Conservation (phyloP, 1,284 basidiomycete genomes). For the Phellopilus nigrolimitatus region DNA sequence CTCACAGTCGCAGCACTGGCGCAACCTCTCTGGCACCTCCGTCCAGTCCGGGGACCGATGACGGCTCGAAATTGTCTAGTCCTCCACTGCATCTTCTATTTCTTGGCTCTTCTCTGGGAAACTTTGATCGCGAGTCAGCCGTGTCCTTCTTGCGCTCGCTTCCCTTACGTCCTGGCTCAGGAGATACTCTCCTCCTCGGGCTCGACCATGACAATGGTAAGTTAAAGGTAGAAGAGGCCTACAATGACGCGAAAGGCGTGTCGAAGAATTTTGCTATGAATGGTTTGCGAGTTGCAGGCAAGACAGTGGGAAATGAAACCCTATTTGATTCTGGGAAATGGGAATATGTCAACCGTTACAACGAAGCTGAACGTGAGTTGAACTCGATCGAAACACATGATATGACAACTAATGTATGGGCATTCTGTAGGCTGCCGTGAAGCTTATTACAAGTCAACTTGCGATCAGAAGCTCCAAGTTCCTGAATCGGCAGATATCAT, state of each 20-base stretch:
- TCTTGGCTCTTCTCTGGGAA: constrained; percentile 92
- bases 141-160: constrained; percentile 74
- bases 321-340: constrained; percentile 68
- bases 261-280: constrained; percentile 90
- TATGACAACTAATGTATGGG: constrained; percentile 14
- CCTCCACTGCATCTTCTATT: constrained; percentile 80
- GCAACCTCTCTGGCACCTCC: constrained; percentile 30
- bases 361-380: constrained; percentile 59
- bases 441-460: constrained; percentile 77
- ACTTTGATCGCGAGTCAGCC: constrained; percentile 78
- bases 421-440: constrained; percentile 71
- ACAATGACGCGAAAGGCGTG: constrained; percentile 77
- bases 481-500: constrained; percentile 41
- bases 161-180: constrained; percentile 68
- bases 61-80: constrained; percentile 17
- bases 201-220: constrained; percentile 80
- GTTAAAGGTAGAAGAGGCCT: constrained; percentile 68
- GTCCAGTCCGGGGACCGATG: constrained; percentile 34
- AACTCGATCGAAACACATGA: not conserved
- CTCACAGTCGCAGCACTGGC: constrained; percentile 8
- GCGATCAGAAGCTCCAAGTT: constrained; percentile 55
- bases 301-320: constrained; percentile 53
- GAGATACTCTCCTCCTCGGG: constrained; percentile 75
- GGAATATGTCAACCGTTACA: constrained; percentile 83
- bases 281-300: constrained; percentile 66